phyloP scores from a whole-genome alignment of 1,139 yeast species.

The Pichia sp. region DNA sequence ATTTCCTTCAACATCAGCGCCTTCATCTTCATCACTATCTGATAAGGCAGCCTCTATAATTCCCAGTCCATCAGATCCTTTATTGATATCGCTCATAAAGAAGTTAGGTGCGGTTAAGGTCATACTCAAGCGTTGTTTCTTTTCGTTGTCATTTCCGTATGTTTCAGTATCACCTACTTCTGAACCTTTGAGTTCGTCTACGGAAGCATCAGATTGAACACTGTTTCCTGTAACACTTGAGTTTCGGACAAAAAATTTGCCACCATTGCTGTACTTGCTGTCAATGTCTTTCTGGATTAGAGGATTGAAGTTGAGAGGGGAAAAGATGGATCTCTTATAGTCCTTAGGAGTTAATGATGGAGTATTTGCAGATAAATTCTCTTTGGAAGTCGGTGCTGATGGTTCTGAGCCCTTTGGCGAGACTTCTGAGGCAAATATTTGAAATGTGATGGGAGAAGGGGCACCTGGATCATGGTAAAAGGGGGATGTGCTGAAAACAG shows the following conservation, averaged over 20 bases:
- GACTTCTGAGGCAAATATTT: constrained; percentile 33
- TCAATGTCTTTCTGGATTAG: constrained; percentile 69
- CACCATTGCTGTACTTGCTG: constrained; percentile 78
- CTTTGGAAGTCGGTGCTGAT: constrained; percentile 2
- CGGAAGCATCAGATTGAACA: no score
- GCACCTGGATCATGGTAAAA: constrained; percentile 76
- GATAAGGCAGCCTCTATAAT: constrained; percentile 13
- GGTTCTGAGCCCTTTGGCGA: constrained; percentile 17
- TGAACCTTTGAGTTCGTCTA: no score
- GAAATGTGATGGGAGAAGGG: constrained; percentile 65
- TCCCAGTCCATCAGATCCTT: not conserved
- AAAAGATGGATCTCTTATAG: constrained; percentile 53
- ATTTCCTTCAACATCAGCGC: constrained; percentile 3
- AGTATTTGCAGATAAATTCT: constrained; percentile 1
- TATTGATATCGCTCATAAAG: no score
- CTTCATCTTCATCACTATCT: constrained; percentile 19
- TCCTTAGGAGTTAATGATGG: constrained; percentile 10
- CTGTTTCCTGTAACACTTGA: no score
- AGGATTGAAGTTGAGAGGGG: constrained; percentile 77
- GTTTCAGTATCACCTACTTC: no score
- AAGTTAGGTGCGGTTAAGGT: no score
- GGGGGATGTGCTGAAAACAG: constrained; percentile 27
- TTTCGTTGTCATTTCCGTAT: no score
- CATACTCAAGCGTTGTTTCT: no score
- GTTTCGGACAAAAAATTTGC: constrained; percentile 63